These are phyloP conservation scores for Arthrobotrys sphaeroides DNA, from an alignment of 2,329 filamentous ascomycete genomes.

Conservation along the genomic window DNA sequence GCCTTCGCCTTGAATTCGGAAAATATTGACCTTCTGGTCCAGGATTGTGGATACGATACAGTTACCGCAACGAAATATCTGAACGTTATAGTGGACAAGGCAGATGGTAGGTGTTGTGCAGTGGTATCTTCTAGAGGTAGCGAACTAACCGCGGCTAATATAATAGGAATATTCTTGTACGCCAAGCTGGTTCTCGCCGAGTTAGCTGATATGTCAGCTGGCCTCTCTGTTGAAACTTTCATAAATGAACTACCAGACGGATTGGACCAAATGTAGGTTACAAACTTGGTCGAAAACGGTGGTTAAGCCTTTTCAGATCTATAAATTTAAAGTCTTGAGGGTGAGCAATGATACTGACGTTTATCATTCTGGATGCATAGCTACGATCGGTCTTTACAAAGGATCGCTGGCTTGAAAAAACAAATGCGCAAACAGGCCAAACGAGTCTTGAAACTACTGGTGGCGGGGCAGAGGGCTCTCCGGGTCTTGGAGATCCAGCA, in stretches of 20 bases:
- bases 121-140: background rate
- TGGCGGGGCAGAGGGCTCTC: background rate
- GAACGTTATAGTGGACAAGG: background rate
- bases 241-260: constrained; percentile 7
- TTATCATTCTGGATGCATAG: background rate
- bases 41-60: background rate
- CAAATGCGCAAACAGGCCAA: background rate
- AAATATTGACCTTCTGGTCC: background rate
- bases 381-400: constrained; percentile 1
- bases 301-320: background rate
- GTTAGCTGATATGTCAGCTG: background rate
- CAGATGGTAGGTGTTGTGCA: background rate
- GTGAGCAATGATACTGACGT: background rate
- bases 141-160: background rate
- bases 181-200: constrained; percentile 13
- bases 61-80: background rate
- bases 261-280: constrained; percentile 10
- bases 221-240: background rate
- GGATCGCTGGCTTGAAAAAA: background rate
- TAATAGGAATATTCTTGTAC: constrained; percentile 32
- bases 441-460: constrained; percentile 11
- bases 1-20: constrained; percentile 4
- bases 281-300: too few species aligned
- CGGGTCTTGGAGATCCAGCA: constrained; percentile 4
- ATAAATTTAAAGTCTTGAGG: background rate